Conservation (phyloP, 202 grass and related monocot species). For the Cymbopogon flexuosus region DNA sequence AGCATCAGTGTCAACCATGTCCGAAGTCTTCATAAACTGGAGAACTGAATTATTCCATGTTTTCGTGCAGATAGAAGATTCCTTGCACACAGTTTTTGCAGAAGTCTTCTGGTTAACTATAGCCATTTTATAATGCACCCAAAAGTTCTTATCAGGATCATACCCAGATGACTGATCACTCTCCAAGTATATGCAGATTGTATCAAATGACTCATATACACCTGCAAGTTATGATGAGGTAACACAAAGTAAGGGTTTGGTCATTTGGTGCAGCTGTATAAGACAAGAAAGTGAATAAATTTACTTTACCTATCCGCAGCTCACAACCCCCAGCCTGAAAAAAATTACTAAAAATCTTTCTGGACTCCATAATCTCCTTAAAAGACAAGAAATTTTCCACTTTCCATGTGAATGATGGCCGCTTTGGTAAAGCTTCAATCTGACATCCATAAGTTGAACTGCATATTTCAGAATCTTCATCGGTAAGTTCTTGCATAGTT, state of each 20-base stretch:
- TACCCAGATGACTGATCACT: conserved; percentile 77
- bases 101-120: conserved; percentile 84
- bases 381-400: conserved; percentile 95
- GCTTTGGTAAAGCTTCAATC: conserved; percentile 52
- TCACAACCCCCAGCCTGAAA: conserved; percentile 88
- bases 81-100: conserved; percentile 83
- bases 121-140: conserved; percentile 91
- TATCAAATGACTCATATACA: conserved; percentile 94
- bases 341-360: conserved; percentile 98
- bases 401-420: conserved; percentile 82
- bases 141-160: conserved; percentile 95
- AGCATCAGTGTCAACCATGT: conserved; percentile 75
- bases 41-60: conserved; percentile 99
- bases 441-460: conserved; percentile 47
- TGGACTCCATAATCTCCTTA: conserved; percentile 94
- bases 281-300: conserved; percentile 18
- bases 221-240: conserved; percentile 52
- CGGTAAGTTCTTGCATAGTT: conserved; percentile 58
- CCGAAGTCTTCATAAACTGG: conserved; percentile 97
- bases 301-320: conserved; percentile 86
- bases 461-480: conserved; percentile 44
- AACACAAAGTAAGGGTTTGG: conserved; percentile 9
- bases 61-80: conserved; percentile 99
- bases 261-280: conserved; percentile 18
- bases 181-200: conserved; percentile 96